phyloP scores from a whole-genome alignment of 768 basidiomycete genomes.

The Rhodotorula diobovata region DNA sequence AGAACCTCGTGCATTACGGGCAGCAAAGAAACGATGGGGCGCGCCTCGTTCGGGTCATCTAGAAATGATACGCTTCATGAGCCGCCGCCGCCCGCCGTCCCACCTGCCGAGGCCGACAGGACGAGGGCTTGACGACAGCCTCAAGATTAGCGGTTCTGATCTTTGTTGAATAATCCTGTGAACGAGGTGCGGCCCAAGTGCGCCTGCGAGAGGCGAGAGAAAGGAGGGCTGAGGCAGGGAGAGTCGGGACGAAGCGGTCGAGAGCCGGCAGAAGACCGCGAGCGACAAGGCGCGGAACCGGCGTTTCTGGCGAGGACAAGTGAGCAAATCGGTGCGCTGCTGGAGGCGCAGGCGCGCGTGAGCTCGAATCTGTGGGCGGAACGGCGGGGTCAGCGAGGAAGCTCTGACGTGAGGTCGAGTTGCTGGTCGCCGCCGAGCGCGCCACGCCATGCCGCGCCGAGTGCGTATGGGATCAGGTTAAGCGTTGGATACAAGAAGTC shows the following conservation, averaged over 20 bases:
- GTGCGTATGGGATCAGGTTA: conserved; percentile 1
- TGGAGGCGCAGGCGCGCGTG: too few relatives aligned
- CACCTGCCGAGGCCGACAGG: background rate
- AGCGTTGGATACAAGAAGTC: conserved; percentile 11
- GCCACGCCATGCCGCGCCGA: too few relatives aligned
- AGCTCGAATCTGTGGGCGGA: too few relatives aligned
- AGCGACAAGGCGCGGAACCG: too few relatives aligned
- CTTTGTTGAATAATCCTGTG: background rate
- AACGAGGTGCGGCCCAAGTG: background rate
- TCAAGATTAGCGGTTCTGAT: conserved; percentile 17
- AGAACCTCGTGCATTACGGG: background rate
- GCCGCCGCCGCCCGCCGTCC: background rate
- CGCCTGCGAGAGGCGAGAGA: background rate
- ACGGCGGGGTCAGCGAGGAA: background rate
- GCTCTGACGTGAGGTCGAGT: too few relatives aligned
- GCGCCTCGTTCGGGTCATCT: background rate
- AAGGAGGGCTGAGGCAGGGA: background rate
- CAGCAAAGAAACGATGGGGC: background rate
- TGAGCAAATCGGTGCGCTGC: too few relatives aligned
- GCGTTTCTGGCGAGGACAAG: too few relatives aligned
- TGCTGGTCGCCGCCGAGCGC: background rate
- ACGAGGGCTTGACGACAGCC: background rate
- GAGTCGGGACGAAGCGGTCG: background rate
- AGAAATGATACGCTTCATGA: background rate
- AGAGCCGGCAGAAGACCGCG: too few relatives aligned